A percentile compares a stretch with the other conserved stretches of the same genome.
Conservation (phyloP, 306 rosid genomes). For the Cicer cuneatum region DNA sequence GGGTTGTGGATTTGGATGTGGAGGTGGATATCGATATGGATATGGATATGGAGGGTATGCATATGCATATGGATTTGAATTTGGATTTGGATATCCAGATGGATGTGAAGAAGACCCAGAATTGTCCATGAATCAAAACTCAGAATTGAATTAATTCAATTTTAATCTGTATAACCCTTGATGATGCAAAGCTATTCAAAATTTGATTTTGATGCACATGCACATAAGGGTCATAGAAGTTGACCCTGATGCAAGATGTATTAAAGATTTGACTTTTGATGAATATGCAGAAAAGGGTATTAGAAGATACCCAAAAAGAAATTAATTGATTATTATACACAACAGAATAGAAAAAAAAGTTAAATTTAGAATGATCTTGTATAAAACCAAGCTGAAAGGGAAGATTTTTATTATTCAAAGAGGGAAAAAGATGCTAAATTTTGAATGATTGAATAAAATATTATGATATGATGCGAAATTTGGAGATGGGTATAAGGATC, state of each 20-base stretch:
- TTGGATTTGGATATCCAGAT: slow-evolving; percentile 47
- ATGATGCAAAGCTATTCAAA: not conserved
- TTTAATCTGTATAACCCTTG: slow-evolving; percentile 3
- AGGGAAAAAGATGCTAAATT: not conserved
- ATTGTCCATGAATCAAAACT: slow-evolving; percentile 47
- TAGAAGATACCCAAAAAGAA: not conserved
- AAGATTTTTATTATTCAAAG: not conserved
- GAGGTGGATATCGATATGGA: slow-evolving; percentile 57
- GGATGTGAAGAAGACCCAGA: slow-evolving; percentile 48
- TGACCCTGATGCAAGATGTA: not conserved
- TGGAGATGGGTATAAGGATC: not conserved
- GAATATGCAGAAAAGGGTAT: slow-evolving; percentile 2
- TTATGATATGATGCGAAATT: not conserved
- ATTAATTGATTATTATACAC: not conserved
- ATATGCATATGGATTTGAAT: slow-evolving; percentile 43
- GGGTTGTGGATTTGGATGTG: not conserved
- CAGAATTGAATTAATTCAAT: slow-evolving; percentile 23
- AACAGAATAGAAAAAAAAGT: not conserved
- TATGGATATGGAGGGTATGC: slow-evolving; percentile 37
- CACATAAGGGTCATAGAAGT: not conserved
- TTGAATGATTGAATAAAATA: not conserved
- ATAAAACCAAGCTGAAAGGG: not conserved
- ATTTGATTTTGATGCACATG: slow-evolving; percentile 2
- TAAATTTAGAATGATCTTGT: slow-evolving; percentile 23
- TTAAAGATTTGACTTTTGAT: slow-evolving; percentile 28